These are phyloP conservation scores for Calamus simplicifolius DNA, from an alignment of 176 grass and related monocot genomes.

Conservation along the genomic window DNA sequence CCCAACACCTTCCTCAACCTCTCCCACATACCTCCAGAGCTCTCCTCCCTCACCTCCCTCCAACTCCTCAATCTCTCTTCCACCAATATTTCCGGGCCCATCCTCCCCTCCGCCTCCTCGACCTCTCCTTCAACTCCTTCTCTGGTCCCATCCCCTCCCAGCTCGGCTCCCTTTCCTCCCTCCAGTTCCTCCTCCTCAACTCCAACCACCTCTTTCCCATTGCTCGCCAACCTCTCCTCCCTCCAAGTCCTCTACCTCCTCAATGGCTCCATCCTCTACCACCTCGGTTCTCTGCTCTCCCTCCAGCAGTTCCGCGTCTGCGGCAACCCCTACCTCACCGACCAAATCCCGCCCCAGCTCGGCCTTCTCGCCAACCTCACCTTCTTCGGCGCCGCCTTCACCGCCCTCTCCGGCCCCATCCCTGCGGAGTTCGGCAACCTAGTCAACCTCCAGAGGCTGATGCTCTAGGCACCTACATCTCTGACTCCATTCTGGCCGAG, in stretches of 20 bases:
- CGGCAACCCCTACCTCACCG: conserved; percentile 60
- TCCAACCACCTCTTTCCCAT: conserved; percentile 66
- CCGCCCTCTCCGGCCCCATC: conserved; percentile 67
- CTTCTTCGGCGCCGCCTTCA: conserved; percentile 77
- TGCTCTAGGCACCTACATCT: conserved; percentile 72
- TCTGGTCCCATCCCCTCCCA: conserved; percentile 38
- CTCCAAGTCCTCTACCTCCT: conserved; percentile 91
- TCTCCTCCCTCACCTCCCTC: conserved; percentile 58
- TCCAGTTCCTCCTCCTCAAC: conserved; percentile 87
- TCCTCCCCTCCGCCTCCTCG: conserved; percentile 64
- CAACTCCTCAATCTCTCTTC: conserved; percentile 95
- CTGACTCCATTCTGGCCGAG: conserved; percentile 49
- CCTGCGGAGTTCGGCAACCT: conserved; percentile 71
- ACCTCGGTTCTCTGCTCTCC: conserved; percentile 57
- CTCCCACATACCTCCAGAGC: conserved; percentile 44
- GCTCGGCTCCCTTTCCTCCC: conserved; percentile 46
- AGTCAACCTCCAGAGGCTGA: conserved; percentile 70
- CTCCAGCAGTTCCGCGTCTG: conserved; percentile 87
- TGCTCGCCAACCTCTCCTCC: conserved; percentile 54
- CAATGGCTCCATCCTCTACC: conserved; percentile 71
- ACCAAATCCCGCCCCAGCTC: conserved; percentile 47
- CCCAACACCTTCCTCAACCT: conserved; percentile 96
- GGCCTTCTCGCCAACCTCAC: conserved; percentile 85
- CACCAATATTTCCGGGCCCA: conserved; percentile 64
- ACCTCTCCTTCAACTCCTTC: conserved; percentile 90